Base-by-base conservation (phyloP, 768 basidiomycete genomes). In the Naganishia vishniacii region DNA sequence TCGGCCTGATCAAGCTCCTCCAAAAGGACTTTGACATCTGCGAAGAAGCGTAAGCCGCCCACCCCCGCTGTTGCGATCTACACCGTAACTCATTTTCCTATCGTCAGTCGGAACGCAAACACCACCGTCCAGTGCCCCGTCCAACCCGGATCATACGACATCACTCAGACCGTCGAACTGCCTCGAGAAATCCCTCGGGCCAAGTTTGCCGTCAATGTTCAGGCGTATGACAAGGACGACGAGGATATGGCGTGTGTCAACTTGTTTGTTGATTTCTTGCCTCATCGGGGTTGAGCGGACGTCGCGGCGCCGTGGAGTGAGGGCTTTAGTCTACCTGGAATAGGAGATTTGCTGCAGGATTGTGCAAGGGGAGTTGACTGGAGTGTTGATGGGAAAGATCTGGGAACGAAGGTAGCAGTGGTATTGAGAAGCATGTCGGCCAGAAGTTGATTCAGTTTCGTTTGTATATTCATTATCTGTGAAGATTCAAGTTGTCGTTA, bases 111-210 rank as follows among this genome's bases (percentile, higher is more conserved):
- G 60, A 84, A 85, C 28, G 86, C 86, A 18, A 85, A 97, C 69
- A 83, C 85, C 4, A 81, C 81, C 28, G 79, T 97, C 18, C 84
- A 88, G 73, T 98, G 95, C 76, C 95, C 95, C 1, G 86, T 97
- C 20, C 70, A 86, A 49, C 76, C 81, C 41, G 92, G 89, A 1
- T 62, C 79, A 0, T 86, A 98, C 76, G 78, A 72, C n/a, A 84
- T 98, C 44, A 78, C 78, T 9, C 91, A 97, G 69, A 90, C 86
- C 0, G 91, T 97, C 58, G 81, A 83, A 18, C 81, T 99, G 13
- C 95, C 95, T 13, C 88, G 82, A 70, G 91, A 98, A 79, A 93
- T 99, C 56, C 95, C 95, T 0, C 82, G 79, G 77, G 92, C 92
- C 79, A 93, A 89, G 73, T 95, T 97, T 79, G 74, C 62, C 5